Evolutionary conservation across 352 stramenopile species (phyloP).

Genomic region (Phytophthora hibernalis): DNA sequence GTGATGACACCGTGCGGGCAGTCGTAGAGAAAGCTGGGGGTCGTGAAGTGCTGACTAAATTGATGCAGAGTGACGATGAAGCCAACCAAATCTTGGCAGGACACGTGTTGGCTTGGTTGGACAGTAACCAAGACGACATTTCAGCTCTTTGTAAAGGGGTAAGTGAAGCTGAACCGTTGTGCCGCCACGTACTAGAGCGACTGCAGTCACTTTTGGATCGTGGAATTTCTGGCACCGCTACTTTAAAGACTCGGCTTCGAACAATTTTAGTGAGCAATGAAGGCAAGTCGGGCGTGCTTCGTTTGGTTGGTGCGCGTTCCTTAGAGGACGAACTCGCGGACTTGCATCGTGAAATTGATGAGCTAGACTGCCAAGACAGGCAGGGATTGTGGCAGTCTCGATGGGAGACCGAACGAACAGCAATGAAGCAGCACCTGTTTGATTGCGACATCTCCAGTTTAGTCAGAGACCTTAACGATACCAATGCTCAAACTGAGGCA

Average conservation of each 20-base stretch:
- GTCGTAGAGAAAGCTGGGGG: not conserved
- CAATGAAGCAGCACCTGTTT: conserved; percentile 10
- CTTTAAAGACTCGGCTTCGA: not conserved
- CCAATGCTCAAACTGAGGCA: conserved; percentile 2
- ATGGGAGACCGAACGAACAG: conserved; percentile 1
- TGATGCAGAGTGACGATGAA: not conserved
- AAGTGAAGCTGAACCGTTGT: conserved; percentile 8
- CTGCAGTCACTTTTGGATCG: not conserved
- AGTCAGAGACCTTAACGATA: not conserved
- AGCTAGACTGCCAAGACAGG: not conserved
- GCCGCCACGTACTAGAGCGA: conserved; percentile 5
- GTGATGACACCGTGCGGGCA: not conserved
- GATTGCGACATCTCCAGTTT: not conserved
- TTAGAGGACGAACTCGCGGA: not conserved
- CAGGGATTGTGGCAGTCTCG: not conserved
- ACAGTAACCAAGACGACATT: not conserved
- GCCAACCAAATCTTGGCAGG: not conserved
- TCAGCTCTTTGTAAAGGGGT: not conserved
- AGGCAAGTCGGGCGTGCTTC: not conserved
- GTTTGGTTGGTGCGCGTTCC: conserved; percentile 1
- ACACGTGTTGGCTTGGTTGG: not conserved
- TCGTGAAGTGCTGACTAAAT: not conserved
- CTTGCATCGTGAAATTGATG: conserved; percentile 12
- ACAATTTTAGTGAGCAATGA: conserved; percentile 3
- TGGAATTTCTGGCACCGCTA: not conserved